Conservation (phyloP, 2,329 filamentous ascomycete species). For the Thelonectria blattea region DNA sequence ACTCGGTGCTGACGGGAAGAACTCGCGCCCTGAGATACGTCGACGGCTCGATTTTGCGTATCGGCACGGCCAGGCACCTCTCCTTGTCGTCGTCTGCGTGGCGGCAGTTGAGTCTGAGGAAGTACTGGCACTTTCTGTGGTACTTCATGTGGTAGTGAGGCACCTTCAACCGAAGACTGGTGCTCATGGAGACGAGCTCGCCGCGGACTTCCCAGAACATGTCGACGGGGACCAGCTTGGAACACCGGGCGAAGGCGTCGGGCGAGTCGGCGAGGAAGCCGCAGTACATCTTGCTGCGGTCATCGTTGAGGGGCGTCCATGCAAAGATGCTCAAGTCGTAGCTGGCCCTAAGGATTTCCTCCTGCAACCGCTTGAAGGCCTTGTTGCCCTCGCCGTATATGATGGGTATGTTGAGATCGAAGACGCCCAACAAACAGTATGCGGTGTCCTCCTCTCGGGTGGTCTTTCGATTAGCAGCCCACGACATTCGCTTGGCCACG, state of each 20-base stretch:
- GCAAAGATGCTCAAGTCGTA: conserved; percentile 16
- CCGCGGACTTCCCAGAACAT: conserved; percentile 3
- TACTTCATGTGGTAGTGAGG: background rate
- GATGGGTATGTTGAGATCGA: conserved; percentile 7
- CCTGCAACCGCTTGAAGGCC: conserved; percentile 5
- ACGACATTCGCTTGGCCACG: conserved; percentile 7
- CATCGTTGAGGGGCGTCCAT: conserved; percentile 6
- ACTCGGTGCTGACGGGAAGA: background rate
- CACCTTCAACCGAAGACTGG: background rate
- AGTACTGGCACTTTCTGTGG: background rate
- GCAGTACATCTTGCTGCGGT: background rate
- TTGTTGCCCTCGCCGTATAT: conserved; percentile 9
- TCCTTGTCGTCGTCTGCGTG: background rate
- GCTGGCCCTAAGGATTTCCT: conserved; percentile 12
- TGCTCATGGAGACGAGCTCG: background rate
- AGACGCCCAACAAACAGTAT: conserved; percentile 1
- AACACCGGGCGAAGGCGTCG: background rate
- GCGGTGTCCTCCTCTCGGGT: background rate
- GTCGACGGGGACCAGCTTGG: background rate
- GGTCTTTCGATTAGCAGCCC: background rate
- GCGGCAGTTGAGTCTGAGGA: conserved; percentile 2
- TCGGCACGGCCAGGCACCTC: background rate
- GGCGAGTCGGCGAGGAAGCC: conserved; percentile 3
- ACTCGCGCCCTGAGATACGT: conserved; percentile 4
- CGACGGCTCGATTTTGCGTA: conserved; percentile 3